Evolutionary conservation across 257 asterid genomes (phyloP), one percentile per base, ranked within the genome.

Genomic region (Ballota nigra): DNA sequence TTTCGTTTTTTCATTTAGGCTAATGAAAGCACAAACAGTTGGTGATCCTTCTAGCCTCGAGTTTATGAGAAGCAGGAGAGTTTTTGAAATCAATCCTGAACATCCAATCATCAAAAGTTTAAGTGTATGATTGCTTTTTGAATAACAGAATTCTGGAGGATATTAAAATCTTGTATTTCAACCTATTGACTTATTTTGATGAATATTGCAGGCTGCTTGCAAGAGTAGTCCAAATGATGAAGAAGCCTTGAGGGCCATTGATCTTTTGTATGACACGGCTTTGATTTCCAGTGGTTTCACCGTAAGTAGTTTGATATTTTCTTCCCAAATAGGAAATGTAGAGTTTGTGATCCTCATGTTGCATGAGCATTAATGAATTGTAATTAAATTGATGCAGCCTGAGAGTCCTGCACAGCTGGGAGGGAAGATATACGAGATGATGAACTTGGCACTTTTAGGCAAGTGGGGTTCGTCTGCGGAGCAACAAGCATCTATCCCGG

Each of bases 341-440:
- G 7, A 22, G 13, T 53, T 53, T 20, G 2, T 53, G 28, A 53
- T 19, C 23, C 23, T 6, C 6, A n/a, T 49, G n/a, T 38, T 38
- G 66, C 5, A 55, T 9, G 8, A 51, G 34, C 40, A 38, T 34
- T 63, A 1, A 61, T 31, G 8, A 6, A 36, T 24, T 38, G 3
- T 58, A 13, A 34, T 38, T n/a, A n/a, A n/a, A n/a, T n/a, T 6
- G 65, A 7, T 74, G 74, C 91, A 95, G 99, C 98, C 99, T 1
- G 99, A 95, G 78, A 89, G 87, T 69, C 98, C 99, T 16, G 92
- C 99, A 22, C 94, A 87, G 73, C 91, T 95, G 1, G 99, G 99
- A 61, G 98, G 97, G 55, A 92, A 88, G 84, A 92, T 95, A 6
- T 95, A 95, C 31, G 97, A 87, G 81, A 95, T 95, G 99, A 95